Evolutionary conservation across 2,329 filamentous ascomycete genomes (phyloP).

Genomic region (Nakataea oryzae): DNA sequence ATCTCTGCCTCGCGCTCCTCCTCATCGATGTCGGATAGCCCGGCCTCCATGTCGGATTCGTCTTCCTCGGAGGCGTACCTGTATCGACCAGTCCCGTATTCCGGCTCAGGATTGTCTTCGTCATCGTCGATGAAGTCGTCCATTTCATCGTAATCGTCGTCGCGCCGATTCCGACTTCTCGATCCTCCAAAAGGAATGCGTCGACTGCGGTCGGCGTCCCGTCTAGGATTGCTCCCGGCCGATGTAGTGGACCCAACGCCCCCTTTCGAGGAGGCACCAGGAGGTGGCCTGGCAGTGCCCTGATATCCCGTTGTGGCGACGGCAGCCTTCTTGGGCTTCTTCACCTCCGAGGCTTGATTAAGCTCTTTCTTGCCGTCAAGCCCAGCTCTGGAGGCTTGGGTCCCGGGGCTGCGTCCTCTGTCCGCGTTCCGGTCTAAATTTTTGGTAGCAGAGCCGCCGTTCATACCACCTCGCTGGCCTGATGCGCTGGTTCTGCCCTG

Average conservation of each 20-base stretch:
- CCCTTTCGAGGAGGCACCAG: constrained; percentile 24
- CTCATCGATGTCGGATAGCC: constrained; percentile 59
- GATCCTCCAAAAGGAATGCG: constrained; percentile 8
- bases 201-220: background rate
- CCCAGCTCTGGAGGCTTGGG: background rate
- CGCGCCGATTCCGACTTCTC: constrained; percentile 20
- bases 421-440: background rate
- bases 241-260: constrained; percentile 20
- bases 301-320: constrained; percentile 54
- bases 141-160: constrained; percentile 52
- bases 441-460: background rate
- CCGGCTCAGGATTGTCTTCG: constrained; percentile 37
- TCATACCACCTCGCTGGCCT: background rate
- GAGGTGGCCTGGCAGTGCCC: constrained; percentile 51
- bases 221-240: background rate
- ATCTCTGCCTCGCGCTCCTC: constrained; percentile 57
- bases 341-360: constrained; percentile 29
- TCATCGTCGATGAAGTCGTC: constrained; percentile 54
- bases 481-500: background rate
- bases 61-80: constrained; percentile 47
- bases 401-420: background rate
- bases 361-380: constrained; percentile 14
- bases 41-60: constrained; percentile 72
- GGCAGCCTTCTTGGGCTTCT: constrained; percentile 52
- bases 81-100: background rate